These are phyloP conservation scores for Fistulifera pelliculosa DNA, from an alignment of 108 stramenopile genomes.

Conservation along the genomic window DNA sequence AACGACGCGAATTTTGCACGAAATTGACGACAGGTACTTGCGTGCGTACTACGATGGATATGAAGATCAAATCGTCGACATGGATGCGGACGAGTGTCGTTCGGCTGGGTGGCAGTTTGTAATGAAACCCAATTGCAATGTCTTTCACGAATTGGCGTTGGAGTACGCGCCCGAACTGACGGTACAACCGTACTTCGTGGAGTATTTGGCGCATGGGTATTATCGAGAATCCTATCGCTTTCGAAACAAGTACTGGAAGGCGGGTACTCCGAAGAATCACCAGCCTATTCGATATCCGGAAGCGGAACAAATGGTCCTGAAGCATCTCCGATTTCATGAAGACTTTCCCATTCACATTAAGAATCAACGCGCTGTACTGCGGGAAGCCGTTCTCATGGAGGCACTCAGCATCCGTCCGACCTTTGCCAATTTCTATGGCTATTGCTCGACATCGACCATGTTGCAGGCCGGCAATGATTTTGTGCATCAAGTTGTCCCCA, in stretches of 20 bases:
- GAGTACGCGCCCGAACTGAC: neutral
- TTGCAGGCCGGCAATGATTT: constrained; percentile 42
- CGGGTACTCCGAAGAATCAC: no score
- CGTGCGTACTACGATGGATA: neutral
- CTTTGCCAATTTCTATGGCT: constrained; percentile 61
- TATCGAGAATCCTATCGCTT: neutral
- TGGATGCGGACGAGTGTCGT: neutral
- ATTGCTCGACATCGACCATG: constrained; percentile 46
- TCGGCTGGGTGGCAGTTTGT: neutral
- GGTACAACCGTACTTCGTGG: neutral
- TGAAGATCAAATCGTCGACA: neutral
- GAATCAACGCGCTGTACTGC: constrained; percentile 15
- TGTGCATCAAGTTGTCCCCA: constrained; percentile 21
- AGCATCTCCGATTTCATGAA: neutral
- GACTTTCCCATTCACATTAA: neutral
- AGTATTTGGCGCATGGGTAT: constrained; percentile 1
- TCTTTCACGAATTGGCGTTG: constrained; percentile 35
- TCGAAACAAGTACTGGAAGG: no score
- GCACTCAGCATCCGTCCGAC: constrained; percentile 45
- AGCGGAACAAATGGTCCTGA: neutral
- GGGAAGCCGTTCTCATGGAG: constrained; percentile 75
- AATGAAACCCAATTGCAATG: constrained; percentile 55
- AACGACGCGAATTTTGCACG: constrained; percentile 2
- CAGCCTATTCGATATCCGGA: neutral
- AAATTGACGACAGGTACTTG: neutral